These are phyloP conservation scores for Metschnikowia colocasiae DNA, from an alignment of 805 yeast genomes.

Conservation along the genomic window DNA sequence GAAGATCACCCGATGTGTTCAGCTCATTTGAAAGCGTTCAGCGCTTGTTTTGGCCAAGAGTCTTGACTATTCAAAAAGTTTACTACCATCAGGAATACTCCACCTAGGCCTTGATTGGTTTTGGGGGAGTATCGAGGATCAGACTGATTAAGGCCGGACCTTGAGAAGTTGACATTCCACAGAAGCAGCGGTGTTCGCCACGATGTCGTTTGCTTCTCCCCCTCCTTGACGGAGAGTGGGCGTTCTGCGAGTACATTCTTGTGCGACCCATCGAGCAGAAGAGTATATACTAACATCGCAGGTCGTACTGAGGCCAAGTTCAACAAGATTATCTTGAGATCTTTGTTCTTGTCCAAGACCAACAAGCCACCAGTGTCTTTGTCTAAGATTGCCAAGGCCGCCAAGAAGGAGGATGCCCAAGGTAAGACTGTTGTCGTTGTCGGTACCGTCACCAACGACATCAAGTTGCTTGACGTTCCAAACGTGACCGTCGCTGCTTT, in stretches of 20 bases:
- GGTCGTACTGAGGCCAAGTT: conserved; percentile 99
- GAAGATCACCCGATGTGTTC: not conserved
- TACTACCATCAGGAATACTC: conserved; percentile 3
- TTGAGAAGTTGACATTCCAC: not conserved
- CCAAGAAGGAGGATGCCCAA: conserved; percentile 76
- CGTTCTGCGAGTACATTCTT: conserved; percentile 29
- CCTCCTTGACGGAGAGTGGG: conserved; percentile 1
- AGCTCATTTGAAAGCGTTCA: not conserved
- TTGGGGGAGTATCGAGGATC: not conserved
- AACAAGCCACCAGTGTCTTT: conserved; percentile 99
- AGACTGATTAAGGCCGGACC: not conserved
- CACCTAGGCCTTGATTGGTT: not conserved
- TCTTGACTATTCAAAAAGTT: not conserved
- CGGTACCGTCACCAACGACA: conserved; percentile 98
- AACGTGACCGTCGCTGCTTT: conserved; percentile 98
- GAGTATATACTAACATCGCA: conserved; percentile 37
- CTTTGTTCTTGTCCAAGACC: conserved; percentile 94
- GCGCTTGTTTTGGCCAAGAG: not conserved
- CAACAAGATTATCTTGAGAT: conserved; percentile 94
- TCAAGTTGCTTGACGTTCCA: conserved; percentile 91
- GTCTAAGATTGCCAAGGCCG: conserved; percentile 83
- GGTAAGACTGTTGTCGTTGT: conserved; percentile 91
- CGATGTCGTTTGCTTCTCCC: not conserved
- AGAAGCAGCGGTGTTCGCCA: not conserved
- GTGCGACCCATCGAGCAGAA: conserved; percentile 47